Conservation (phyloP, 805 yeast genomes). For the Brettanomyces bruxellensis region DNA sequence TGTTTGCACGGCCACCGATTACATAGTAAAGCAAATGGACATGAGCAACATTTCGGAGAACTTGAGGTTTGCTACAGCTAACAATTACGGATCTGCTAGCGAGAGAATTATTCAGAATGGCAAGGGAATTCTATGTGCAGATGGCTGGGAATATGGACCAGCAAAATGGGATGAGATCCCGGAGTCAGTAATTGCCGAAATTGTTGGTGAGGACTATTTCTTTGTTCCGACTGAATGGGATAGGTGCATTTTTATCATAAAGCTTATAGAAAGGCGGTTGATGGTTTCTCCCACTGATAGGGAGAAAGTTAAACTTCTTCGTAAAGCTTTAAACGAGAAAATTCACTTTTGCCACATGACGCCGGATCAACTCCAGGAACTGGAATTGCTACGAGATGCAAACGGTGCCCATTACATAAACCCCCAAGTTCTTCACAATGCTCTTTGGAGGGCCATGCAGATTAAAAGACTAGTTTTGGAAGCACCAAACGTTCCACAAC, state of each 20-base stretch:
- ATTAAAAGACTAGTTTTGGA: conserved; percentile 32
- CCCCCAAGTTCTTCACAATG: conserved; percentile 31
- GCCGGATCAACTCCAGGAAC: conserved; percentile 35
- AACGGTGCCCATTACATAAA: conserved; percentile 31
- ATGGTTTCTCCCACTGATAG: neutral
- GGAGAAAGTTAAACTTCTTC: conserved; percentile 17
- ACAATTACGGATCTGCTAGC: conserved; percentile 38
- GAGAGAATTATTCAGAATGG: conserved; percentile 36
- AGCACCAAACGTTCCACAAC: conserved; percentile 17
- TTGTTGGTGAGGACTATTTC: conserved; percentile 40
- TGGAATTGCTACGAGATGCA: conserved; percentile 31
- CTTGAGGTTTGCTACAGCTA: conserved; percentile 32
- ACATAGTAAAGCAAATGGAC: conserved; percentile 26
- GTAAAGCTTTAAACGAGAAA: conserved; percentile 29
- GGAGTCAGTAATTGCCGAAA: conserved; percentile 29
- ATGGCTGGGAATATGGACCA: conserved; percentile 41
- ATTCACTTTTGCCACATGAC: conserved; percentile 41
- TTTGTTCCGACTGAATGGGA: conserved; percentile 51
- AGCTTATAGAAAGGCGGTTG: conserved; percentile 30
- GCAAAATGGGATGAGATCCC: conserved; percentile 42
- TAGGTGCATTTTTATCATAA: conserved; percentile 38
- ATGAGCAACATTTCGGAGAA: conserved; percentile 29
- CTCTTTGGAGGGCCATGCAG: conserved; percentile 40
- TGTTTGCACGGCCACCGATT: conserved; percentile 34
- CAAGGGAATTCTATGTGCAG: conserved; percentile 35